These are phyloP conservation scores for Fusarium newnesense DNA, from an alignment of 2,329 filamentous ascomycete genomes.

Conservation along the genomic window DNA sequence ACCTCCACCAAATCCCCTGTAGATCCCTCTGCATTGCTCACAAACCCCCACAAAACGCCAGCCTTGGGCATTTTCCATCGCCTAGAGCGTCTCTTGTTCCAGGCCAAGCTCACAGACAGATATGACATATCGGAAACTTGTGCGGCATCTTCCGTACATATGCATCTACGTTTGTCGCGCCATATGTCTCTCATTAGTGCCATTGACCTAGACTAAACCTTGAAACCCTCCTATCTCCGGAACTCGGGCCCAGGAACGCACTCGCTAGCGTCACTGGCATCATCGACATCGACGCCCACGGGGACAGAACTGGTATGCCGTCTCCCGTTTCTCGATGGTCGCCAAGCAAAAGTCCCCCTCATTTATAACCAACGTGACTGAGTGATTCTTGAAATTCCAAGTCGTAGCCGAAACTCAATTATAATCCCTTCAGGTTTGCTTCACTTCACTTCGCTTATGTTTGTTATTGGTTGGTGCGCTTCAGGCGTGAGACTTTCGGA, in stretches of 20 bases:
- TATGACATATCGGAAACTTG: not conserved
- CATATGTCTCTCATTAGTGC: constrained; percentile 2
- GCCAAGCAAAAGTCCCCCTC: not conserved
- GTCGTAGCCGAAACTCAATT: constrained; percentile 5
- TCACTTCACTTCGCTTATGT: not conserved
- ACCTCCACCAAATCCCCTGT: constrained; percentile 7
- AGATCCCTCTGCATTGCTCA: not conserved
- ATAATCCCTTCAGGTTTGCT: not conserved
- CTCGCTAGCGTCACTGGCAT: not conserved
- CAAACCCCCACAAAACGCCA: not conserved
- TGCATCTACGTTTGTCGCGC: not conserved
- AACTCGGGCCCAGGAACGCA: constrained; percentile 3
- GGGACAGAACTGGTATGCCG: not conserved
- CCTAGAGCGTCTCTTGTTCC: constrained; percentile 15
- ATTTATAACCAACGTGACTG: not conserved
- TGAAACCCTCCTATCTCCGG: constrained; percentile 4
- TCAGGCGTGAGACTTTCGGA: constrained; percentile 6
- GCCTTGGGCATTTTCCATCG: constrained; percentile 15
- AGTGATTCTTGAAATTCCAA: not conserved
- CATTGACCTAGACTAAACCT: not conserved
- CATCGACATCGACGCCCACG: not conserved
- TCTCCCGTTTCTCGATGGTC: not conserved
- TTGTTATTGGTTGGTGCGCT: not conserved
- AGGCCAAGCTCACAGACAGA: not conserved
- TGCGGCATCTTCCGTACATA: not conserved